Conservation (phyloP, 352 stramenopile genomes). For the Phytophthora syringae region DNA sequence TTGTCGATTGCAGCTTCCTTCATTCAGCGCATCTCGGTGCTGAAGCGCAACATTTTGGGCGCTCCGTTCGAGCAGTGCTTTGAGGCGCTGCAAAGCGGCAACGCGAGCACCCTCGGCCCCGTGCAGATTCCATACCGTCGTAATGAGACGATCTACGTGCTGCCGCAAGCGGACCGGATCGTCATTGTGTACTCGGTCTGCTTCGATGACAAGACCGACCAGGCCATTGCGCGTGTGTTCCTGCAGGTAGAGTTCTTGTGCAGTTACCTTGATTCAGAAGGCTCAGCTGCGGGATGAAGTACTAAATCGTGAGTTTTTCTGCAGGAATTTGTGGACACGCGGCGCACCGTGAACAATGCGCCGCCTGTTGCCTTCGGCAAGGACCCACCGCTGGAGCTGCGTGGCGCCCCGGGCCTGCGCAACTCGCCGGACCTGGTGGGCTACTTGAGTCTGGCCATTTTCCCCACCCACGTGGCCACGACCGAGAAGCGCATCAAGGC, state of each 20-base stretch:
- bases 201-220: constrained; percentile 94
- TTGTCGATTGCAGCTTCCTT: constrained; percentile 54
- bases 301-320: constrained; percentile 5
- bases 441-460: constrained; percentile 91
- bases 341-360: constrained; percentile 93
- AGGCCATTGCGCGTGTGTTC: constrained; percentile 92
- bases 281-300: not conserved
- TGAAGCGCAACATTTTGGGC: constrained; percentile 87
- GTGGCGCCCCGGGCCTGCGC: constrained; percentile 65
- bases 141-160: constrained; percentile 86
- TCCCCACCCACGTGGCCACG: constrained; percentile 90
- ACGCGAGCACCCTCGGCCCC: constrained; percentile 52
- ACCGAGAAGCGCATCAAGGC: constrained; percentile 90
- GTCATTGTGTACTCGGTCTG: constrained; percentile 93
- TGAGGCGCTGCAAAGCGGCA: constrained; percentile 73
- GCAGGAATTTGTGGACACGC: constrained; percentile 93
- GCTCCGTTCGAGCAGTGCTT: constrained; percentile 88
- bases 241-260: constrained; percentile 56
- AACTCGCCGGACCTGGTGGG: constrained; percentile 81
- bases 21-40: constrained; percentile 70
- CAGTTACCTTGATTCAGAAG: not conserved
- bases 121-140: constrained; percentile 89
- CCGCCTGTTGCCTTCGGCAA: constrained; percentile 92
- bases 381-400: constrained; percentile 90
- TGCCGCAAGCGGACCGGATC: constrained; percentile 89